phyloP scores from a whole-genome alignment of 371 early-diverging fungal species.

The Nosema muscidifuracis region DNA sequence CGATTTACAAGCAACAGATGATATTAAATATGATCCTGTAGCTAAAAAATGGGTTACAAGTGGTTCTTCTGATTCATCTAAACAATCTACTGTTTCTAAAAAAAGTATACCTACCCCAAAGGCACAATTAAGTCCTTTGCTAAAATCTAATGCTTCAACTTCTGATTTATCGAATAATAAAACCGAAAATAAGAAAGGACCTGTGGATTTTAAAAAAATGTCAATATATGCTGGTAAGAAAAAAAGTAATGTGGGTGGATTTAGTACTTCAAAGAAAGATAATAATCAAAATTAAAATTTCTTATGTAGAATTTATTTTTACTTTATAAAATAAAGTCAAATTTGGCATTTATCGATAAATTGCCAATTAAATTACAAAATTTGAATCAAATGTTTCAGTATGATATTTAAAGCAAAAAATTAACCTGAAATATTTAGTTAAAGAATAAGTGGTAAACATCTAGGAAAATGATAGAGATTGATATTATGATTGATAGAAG shows the following conservation, averaged over 20 bases:
- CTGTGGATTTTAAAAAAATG: slow-evolving; percentile 1
- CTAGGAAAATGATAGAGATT: too few species aligned
- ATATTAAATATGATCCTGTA: slow-evolving; percentile 32
- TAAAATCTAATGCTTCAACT: background rate
- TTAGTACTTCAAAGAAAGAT: slow-evolving; percentile 36
- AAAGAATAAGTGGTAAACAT: too few species aligned
- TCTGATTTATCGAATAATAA: too few species aligned
- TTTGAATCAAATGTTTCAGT: too few species aligned
- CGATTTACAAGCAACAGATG: slow-evolving; percentile 16
- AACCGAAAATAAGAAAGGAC: slow-evolving; percentile 1
- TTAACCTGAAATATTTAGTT: too few species aligned
- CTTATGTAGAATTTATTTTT: too few species aligned
- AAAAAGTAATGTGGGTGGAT: background rate
- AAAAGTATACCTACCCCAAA: background rate
- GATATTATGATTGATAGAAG: too few species aligned
- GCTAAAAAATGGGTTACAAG: slow-evolving; percentile 33
- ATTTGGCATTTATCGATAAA: too few species aligned
- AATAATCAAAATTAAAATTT: too few species aligned
- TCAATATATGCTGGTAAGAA: slow-evolving; percentile 1
- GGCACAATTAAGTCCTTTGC: background rate
- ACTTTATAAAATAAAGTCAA: too few species aligned
- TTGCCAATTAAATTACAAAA: too few species aligned
- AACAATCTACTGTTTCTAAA: slow-evolving; percentile 3
- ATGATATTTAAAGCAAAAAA: too few species aligned
- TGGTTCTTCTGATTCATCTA: background rate